These are phyloP conservation scores for Cryptococcus amylolentus DNA, from an alignment of 1,284 basidiomycete genomes.

Conservation along the genomic window DNA sequence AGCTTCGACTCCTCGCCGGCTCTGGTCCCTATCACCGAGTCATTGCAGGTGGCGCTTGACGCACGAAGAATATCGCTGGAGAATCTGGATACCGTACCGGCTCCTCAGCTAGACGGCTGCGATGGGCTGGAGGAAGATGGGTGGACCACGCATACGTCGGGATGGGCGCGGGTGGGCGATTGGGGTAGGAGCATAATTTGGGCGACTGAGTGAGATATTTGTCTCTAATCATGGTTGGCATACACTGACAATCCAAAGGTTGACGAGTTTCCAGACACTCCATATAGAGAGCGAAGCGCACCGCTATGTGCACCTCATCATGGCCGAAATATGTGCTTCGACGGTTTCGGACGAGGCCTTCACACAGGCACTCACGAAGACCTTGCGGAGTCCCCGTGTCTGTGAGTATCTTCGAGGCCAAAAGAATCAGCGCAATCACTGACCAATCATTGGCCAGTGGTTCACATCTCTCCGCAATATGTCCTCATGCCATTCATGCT, in stretches of 20 bases:
- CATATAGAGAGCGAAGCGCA: constrained; percentile 34
- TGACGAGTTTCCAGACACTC: constrained; percentile 36
- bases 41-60: constrained; percentile 23
- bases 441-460: constrained; percentile 13
- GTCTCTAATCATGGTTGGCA: neutral
- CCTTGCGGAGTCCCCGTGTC: constrained; percentile 19
- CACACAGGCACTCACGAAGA: constrained; percentile 11
- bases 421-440: neutral
- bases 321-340: constrained; percentile 26
- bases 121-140: constrained; percentile 4
- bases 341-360: constrained; percentile 3
- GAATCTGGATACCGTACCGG: constrained; percentile 10
- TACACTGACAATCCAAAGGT: constrained; percentile 8
- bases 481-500: constrained; percentile 22
- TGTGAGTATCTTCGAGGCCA: constrained; percentile 11
- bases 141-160: constrained; percentile 25
- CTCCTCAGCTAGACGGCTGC: constrained; percentile 7
- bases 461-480: constrained; percentile 17
- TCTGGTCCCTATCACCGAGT: constrained; percentile 20
- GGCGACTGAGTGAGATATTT: constrained; percentile 33
- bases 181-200: constrained; percentile 24
- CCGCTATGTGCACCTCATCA: constrained; percentile 23
- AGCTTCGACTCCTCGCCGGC: constrained; percentile 22
- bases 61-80: constrained; percentile 37
- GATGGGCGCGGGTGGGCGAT: constrained; percentile 19